Conservation (phyloP, 2,329 filamentous ascomycete species). For the Pezicula rhizophila region DNA sequence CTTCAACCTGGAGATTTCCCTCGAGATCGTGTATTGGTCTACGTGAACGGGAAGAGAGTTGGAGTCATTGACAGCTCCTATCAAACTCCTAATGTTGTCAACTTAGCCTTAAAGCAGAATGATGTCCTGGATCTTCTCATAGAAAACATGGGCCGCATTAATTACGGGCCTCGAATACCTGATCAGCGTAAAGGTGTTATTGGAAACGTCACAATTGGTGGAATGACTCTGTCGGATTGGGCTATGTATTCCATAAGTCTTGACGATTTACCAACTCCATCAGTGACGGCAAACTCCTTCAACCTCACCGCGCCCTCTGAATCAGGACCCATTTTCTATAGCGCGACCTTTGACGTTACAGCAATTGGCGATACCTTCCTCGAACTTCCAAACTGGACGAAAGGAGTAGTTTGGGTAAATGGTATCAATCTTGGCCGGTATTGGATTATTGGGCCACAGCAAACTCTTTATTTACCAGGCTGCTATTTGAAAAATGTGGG, state of each 20-base stretch:
- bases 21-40: conserved; percentile 41
- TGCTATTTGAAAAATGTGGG: conserved; percentile 27
- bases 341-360: conserved; percentile 25
- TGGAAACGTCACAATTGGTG: conserved; percentile 36
- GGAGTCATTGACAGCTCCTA: conserved; percentile 44
- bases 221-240: conserved; percentile 30
- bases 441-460: conserved; percentile 42
- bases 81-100: conserved; percentile 31
- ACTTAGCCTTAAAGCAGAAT: conserved; percentile 30
- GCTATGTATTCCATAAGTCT: conserved; percentile 33
- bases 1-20: conserved; percentile 37
- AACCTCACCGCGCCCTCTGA: not conserved
- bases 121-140: conserved; percentile 39
- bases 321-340: conserved; percentile 21
- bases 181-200: conserved; percentile 42
- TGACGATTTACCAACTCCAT: conserved; percentile 13
- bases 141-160: conserved; percentile 45
- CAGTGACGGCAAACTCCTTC: conserved; percentile 1
- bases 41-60: conserved; percentile 34
- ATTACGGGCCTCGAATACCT: conserved; percentile 35
- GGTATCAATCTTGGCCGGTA: conserved; percentile 39
- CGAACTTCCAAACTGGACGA: conserved; percentile 33
- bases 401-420: conserved; percentile 42
- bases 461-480: conserved; percentile 40
- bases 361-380: conserved; percentile 32